Evolutionary conservation across 352 stramenopile species (phyloP).

Genomic region (Globisporangium radiosum): DNA sequence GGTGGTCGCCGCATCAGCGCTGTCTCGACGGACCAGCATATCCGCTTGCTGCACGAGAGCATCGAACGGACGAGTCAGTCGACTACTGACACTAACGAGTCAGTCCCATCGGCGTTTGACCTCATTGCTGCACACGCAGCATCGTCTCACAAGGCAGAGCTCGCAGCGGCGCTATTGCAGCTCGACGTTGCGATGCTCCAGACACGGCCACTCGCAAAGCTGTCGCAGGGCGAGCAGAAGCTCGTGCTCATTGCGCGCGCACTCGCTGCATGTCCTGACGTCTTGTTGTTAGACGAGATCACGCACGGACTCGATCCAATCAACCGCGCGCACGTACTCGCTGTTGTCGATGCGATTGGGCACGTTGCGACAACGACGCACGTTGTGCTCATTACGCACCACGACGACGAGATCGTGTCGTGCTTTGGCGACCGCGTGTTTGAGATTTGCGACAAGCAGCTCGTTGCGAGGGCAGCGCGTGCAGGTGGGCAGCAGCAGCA

Average conservation of each 20-base stretch:
- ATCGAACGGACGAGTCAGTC: constrained; percentile 8
- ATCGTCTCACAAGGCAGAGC: constrained; percentile 20
- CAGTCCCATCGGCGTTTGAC: constrained; percentile 17
- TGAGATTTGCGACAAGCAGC: constrained; percentile 65
- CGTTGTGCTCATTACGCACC: constrained; percentile 91
- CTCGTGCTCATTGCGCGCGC: constrained; percentile 84
- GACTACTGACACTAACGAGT: constrained; percentile 10
- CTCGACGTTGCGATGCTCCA: constrained; percentile 23
- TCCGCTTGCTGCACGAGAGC: constrained; percentile 59
- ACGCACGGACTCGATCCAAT: constrained; percentile 88
- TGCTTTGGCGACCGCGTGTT: constrained; percentile 74
- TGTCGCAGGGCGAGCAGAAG: constrained; percentile 92
- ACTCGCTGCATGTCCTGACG: constrained; percentile 54
- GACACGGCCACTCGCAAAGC: constrained; percentile 41
- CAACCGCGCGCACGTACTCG: constrained; percentile 71
- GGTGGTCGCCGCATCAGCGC: constrained; percentile 35
- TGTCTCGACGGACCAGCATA: constrained; percentile 88
- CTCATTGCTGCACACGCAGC: constrained; percentile 41
- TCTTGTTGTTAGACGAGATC: constrained; percentile 91
- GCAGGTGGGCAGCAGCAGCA: too few species aligned
- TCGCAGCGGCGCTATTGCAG: constrained; percentile 29
- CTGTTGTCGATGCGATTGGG: constrained; percentile 70
- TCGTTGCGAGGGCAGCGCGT: constrained; percentile 16
- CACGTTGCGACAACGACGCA: constrained; percentile 30
- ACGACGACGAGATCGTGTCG: constrained; percentile 85